These are phyloP conservation scores for Quercus ilex DNA, from an alignment of 306 rosid genomes.

Conservation along the genomic window DNA sequence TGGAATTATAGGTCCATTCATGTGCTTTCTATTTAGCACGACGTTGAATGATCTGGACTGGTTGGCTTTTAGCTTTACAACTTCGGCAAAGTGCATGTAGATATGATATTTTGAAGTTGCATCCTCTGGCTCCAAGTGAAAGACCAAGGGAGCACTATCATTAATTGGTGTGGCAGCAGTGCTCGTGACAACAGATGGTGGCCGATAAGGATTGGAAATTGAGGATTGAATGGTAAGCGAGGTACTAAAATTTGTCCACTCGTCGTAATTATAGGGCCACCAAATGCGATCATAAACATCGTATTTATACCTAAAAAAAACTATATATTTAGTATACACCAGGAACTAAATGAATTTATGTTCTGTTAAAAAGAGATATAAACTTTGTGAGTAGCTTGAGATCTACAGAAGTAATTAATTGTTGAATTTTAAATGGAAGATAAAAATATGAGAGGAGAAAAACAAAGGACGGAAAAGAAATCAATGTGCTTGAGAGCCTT, in stretches of 20 bases:
- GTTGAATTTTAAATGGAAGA: too few species aligned
- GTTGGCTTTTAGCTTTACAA: constrained; percentile 13
- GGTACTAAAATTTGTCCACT: constrained; percentile 11
- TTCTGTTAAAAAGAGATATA: too few species aligned
- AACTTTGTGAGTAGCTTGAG: too few species aligned
- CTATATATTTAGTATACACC: not conserved
- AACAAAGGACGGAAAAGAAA: too few species aligned
- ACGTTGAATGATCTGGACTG: constrained; percentile 30
- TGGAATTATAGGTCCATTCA: constrained; percentile 13
- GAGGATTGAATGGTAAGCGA: not conserved
- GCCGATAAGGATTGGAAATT: not conserved
- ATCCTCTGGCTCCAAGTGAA: not conserved
- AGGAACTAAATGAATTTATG: not conserved
- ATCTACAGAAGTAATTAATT: too few species aligned
- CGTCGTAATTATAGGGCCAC: not conserved
- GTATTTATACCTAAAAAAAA: constrained; percentile 26
- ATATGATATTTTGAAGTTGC: not conserved
- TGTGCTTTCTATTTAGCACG: not conserved
- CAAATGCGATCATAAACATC: constrained; percentile 41
- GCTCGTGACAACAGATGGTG: constrained; percentile 30
- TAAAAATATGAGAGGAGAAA: too few species aligned
- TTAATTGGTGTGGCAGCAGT: constrained; percentile 27
- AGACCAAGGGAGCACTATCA: not conserved
- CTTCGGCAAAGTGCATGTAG: constrained; percentile 31
- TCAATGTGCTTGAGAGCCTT: too few species aligned